Evolutionary conservation across 2,329 filamentous ascomycete species (phyloP).

Genomic region (Botrytis porri): DNA sequence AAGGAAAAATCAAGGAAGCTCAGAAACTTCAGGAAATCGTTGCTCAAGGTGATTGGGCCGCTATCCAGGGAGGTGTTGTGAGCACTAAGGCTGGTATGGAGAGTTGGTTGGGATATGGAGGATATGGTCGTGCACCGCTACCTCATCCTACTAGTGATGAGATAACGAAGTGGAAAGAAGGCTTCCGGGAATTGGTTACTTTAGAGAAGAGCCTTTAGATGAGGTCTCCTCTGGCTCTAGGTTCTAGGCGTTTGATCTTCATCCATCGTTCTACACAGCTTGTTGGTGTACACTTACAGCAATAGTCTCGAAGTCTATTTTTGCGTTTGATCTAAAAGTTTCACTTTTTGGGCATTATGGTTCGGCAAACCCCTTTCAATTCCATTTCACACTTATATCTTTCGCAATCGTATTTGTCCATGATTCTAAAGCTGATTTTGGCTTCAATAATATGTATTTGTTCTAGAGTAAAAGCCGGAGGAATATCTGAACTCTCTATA

Average conservation of each 20-base stretch:
- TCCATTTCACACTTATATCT: background rate
- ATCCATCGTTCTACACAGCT: background rate
- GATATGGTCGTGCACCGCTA: constrained; percentile 48
- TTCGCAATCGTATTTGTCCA: background rate
- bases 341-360: background rate
- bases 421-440: background rate
- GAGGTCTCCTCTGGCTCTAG: background rate
- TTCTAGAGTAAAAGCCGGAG: background rate
- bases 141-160: constrained; percentile 51
- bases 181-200: constrained; percentile 51
- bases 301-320: background rate
- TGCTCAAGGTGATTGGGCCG: constrained; percentile 65
- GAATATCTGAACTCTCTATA: background rate
- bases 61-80: constrained; percentile 66
- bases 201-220: constrained; percentile 41
- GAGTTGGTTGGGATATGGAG: constrained; percentile 63
- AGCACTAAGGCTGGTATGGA: constrained; percentile 65
- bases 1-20: constrained; percentile 59
- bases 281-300: background rate
- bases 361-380: background rate
- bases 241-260: background rate
- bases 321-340: background rate
- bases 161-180: constrained; percentile 51
- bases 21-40: constrained; percentile 61
- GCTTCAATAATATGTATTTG: background rate